A percentile compares a stretch with the other conserved stretches of the same genome.
Conservation (phyloP, 768 basidiomycete genomes). For the Leccinum boreale region DNA sequence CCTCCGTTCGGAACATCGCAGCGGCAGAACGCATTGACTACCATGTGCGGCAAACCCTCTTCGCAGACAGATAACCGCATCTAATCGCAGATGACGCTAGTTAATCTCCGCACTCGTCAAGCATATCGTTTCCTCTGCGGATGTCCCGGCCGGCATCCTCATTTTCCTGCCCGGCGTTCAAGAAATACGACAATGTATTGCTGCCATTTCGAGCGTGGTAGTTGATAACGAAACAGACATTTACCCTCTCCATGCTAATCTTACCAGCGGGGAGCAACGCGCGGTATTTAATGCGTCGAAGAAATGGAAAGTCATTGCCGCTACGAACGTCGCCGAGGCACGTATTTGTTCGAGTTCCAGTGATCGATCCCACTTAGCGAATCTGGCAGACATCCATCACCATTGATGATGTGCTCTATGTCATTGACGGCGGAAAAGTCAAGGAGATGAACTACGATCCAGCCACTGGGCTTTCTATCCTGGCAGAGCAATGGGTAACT, state of each 20-base stretch:
- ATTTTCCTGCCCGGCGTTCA: constrained; percentile 91
- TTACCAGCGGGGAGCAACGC: constrained; percentile 81
- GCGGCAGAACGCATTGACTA: constrained; percentile 70
- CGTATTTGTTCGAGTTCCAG: constrained; percentile 8
- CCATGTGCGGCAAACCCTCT: constrained; percentile 40
- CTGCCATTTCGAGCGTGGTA: constrained; percentile 42
- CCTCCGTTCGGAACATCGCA: constrained; percentile 57
- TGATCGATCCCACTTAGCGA: background rate
- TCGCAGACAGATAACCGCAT: background rate
- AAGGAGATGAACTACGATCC: constrained; percentile 78
- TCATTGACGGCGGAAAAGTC: constrained; percentile 81
- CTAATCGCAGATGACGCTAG: constrained; percentile 29
- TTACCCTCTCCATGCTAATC: constrained; percentile 85
- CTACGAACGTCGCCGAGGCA: constrained; percentile 92
- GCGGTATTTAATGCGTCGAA: constrained; percentile 63
- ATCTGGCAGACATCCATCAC: constrained; percentile 74
- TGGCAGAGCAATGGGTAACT: constrained; percentile 79
- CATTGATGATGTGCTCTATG: constrained; percentile 84
- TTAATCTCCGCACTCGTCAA: constrained; percentile 65
- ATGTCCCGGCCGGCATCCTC: constrained; percentile 61
- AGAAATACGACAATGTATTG: constrained; percentile 78
- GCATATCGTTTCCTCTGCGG: constrained; percentile 52
- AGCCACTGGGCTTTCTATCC: constrained; percentile 64
- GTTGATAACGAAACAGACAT: constrained; percentile 43
- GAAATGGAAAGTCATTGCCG: constrained; percentile 79